These are phyloP conservation scores for Grosmannia serpens DNA, from an alignment of 2,329 filamentous ascomycete genomes.

Conservation along the genomic window DNA sequence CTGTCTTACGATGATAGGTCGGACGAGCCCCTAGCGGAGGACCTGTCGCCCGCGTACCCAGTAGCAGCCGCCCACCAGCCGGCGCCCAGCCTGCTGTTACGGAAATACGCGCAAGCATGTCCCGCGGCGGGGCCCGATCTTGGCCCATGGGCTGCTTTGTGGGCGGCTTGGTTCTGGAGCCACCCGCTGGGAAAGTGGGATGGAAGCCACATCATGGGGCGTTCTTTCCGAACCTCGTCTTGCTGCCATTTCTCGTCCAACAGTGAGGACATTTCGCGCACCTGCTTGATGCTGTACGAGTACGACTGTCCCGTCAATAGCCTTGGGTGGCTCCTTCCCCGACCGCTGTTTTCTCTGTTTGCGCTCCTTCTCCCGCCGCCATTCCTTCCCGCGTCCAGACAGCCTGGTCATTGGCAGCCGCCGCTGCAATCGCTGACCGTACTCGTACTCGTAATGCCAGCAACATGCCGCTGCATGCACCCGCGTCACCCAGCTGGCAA, in stretches of 20 bases:
- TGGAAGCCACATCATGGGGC: neutral
- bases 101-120: neutral
- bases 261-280: neutral
- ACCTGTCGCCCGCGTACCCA: neutral
- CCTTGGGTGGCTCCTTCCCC: neutral
- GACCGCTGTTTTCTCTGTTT: neutral
- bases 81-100: neutral
- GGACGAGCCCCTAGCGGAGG: neutral
- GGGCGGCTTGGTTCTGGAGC: conserved; percentile 1
- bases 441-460: no score
- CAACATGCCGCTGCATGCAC: no score
- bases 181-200: neutral
- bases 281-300: neutral
- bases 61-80: neutral
- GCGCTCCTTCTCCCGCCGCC: neutral
- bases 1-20: conserved; percentile 4
- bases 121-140: neutral
- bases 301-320: neutral
- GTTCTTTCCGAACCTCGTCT: neutral
- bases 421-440: no score
- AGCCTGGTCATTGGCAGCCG: no score
- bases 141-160: neutral
- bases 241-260: neutral
- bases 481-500: no score
- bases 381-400: no score